phyloP scores from a whole-genome alignment of 768 basidiomycete species.

The Suillus americanus region DNA sequence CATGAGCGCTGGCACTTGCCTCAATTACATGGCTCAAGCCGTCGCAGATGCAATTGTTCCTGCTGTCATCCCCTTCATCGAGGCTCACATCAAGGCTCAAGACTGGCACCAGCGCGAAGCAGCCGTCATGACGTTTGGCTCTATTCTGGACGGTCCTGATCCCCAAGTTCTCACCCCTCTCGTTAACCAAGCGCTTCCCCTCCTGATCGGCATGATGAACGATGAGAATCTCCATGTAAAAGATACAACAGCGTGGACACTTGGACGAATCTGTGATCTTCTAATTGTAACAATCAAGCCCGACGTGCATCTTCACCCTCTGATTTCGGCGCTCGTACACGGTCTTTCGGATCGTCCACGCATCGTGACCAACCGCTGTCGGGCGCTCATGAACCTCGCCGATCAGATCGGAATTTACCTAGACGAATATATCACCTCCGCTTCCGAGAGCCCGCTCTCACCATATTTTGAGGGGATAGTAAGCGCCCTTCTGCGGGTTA shows the following conservation, averaged over 20 bases:
- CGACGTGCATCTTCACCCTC: constrained; percentile 80
- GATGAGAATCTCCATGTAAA: constrained; percentile 86
- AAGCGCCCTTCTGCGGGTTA: constrained; percentile 77
- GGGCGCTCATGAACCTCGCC: constrained; percentile 94
- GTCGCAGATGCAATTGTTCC: constrained; percentile 90
- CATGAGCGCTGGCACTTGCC: constrained; percentile 94
- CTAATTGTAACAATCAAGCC: constrained; percentile 85
- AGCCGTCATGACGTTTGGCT: constrained; percentile 97
- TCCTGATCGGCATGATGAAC: constrained; percentile 93
- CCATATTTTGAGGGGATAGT: constrained; percentile 90
- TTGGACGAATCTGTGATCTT: constrained; percentile 92
- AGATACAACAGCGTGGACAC: constrained; percentile 97
- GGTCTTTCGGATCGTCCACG: constrained; percentile 81
- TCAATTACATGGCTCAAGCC: constrained; percentile 84
- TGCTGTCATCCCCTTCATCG: constrained; percentile 96
- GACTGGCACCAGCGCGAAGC: constrained; percentile 98
- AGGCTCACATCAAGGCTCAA: constrained; percentile 86
- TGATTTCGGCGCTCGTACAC: constrained; percentile 79
- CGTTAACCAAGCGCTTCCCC: constrained; percentile 90
- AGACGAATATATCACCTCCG: constrained; percentile 51
- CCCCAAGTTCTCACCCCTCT: constrained; percentile 84
- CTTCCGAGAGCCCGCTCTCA: constrained; percentile 63
- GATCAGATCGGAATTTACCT: constrained; percentile 82
- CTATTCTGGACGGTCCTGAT: constrained; percentile 96
- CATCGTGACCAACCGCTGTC: constrained; percentile 92